A percentile compares a stretch with the other conserved stretches of the same genome.
Conservation (phyloP, 768 basidiomycete species). For the Ramaria sp. region DNA sequence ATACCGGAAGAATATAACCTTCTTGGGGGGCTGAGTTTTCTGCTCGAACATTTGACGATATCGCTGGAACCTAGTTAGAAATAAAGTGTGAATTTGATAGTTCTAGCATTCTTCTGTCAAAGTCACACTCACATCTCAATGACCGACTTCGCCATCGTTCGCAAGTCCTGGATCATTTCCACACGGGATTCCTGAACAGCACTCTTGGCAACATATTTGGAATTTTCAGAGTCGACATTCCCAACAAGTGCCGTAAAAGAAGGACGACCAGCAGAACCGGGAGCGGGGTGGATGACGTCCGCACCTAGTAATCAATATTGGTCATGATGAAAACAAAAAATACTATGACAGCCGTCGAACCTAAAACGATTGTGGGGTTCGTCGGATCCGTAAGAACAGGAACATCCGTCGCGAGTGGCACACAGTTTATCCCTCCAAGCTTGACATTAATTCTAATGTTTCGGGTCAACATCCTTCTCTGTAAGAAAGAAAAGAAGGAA, state of each 20-base stretch:
- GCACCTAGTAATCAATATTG: constrained; percentile 36
- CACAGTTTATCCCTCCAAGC: constrained; percentile 70
- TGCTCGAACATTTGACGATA: constrained; percentile 14
- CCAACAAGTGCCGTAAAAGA: constrained; percentile 76
- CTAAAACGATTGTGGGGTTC: constrained; percentile 73
- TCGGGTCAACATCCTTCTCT: neutral
- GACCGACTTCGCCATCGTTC: constrained; percentile 49
- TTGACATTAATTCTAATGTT: constrained; percentile 65
- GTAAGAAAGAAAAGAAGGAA: neutral
- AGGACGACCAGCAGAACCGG: constrained; percentile 67
- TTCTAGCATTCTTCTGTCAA: neutral
- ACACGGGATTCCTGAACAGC: constrained; percentile 56
- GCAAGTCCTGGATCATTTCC: constrained; percentile 69
- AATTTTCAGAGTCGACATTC: constrained; percentile 64
- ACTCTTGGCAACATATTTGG: constrained; percentile 56
- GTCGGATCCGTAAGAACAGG: constrained; percentile 54
- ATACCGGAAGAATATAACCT: constrained; percentile 69
- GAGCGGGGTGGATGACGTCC: constrained; percentile 76
- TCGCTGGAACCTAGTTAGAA: neutral
- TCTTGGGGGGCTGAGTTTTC: constrained; percentile 37
- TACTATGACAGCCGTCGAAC: constrained; percentile 25
- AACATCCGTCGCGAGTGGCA: constrained; percentile 61
- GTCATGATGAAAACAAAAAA: neutral
- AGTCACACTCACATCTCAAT: neutral
- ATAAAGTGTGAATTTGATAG: neutral